Percentiles rank a stretch among this genome's conserved stretches.
Evolutionary conservation across 2,329 filamentous ascomycete species (phyloP).

Genomic region (Basipetospora chlamydospora): DNA sequence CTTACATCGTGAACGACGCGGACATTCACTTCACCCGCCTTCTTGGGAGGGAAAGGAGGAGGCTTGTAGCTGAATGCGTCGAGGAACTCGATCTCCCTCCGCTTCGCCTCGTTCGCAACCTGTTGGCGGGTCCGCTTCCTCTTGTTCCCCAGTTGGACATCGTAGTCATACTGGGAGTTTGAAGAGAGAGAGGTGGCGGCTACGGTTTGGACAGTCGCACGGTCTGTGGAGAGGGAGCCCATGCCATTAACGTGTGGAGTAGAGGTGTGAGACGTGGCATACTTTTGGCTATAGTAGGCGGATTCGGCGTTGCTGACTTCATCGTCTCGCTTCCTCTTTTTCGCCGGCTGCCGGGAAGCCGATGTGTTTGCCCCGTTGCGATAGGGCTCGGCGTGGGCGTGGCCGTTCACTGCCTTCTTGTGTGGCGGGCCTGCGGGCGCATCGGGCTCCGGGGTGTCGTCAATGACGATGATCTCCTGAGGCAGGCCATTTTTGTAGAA

Average conservation of each 20-base stretch:
- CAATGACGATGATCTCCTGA: constrained; percentile 75
- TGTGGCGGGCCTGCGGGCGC: constrained; percentile 13
- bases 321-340: constrained; percentile 57
- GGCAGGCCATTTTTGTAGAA: constrained; percentile 77
- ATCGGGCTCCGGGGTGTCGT: constrained; percentile 52
- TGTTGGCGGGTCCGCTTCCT: constrained; percentile 77
- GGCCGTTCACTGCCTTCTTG: neutral
- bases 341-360: constrained; percentile 40
- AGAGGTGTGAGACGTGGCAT: constrained; percentile 55
- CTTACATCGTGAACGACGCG: constrained; percentile 49
- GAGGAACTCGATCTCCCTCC: constrained; percentile 55
- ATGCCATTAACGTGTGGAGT: constrained; percentile 55
- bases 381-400: constrained; percentile 8
- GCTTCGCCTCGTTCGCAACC: constrained; percentile 67
- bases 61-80: constrained; percentile 62
- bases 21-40: constrained; percentile 65
- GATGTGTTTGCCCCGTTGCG: constrained; percentile 10
- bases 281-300: constrained; percentile 56
- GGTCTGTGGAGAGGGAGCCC: constrained; percentile 63
- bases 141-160: constrained; percentile 64
- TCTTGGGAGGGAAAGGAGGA: constrained; percentile 75
- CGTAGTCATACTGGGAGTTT: constrained; percentile 48
- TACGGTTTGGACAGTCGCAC: constrained; percentile 72
- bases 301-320: constrained; percentile 41
- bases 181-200: constrained; percentile 69